phyloP scores from a whole-genome alignment of 352 stramenopile genomes.

The Globisporangium rhizosaccharum region DNA sequence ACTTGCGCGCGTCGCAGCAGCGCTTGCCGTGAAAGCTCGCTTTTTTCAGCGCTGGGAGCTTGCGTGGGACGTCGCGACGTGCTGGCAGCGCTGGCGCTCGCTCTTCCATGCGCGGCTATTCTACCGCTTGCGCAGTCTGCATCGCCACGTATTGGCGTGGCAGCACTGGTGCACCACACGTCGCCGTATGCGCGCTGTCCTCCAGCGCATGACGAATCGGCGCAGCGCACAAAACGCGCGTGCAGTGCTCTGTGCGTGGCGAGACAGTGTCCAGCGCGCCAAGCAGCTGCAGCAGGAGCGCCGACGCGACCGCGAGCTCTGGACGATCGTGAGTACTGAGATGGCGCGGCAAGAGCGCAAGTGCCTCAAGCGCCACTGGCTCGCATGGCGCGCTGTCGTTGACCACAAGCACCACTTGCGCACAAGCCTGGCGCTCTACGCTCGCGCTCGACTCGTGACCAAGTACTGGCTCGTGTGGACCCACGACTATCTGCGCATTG shows the following conservation, averaged over 20 bases:
- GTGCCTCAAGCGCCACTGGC: conserved; percentile 36
- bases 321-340: conserved; percentile 50
- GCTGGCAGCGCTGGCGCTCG: conserved; percentile 55
- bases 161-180: conserved; percentile 16
- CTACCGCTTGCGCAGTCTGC: conserved; percentile 36
- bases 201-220: conserved; percentile 2
- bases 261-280: conserved; percentile 29
- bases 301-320: conserved; percentile 46
- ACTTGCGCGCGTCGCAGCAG: conserved; percentile 12
- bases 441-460: conserved; percentile 43
- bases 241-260: conserved; percentile 30
- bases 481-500: conserved; percentile 31
- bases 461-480: conserved; percentile 60
- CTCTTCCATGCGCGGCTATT: conserved; percentile 60
- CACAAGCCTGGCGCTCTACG: conserved; percentile 38
- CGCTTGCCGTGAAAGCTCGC: conserved; percentile 32
- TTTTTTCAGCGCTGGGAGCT: conserved; percentile 45
- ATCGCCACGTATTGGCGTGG: conserved; percentile 30
- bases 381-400: conserved; percentile 31
- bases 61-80: conserved; percentile 28
- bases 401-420: conserved; percentile 37
- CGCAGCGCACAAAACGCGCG: conserved; percentile 2
- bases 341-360: conserved; percentile 39
- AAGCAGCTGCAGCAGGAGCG: conserved; percentile 43
- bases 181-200: conserved; percentile 12